Evolutionary conservation across 352 stramenopile species (phyloP), one percentile per base, ranked within the genome.

Genomic region (Phytophthora aleatoria): DNA sequence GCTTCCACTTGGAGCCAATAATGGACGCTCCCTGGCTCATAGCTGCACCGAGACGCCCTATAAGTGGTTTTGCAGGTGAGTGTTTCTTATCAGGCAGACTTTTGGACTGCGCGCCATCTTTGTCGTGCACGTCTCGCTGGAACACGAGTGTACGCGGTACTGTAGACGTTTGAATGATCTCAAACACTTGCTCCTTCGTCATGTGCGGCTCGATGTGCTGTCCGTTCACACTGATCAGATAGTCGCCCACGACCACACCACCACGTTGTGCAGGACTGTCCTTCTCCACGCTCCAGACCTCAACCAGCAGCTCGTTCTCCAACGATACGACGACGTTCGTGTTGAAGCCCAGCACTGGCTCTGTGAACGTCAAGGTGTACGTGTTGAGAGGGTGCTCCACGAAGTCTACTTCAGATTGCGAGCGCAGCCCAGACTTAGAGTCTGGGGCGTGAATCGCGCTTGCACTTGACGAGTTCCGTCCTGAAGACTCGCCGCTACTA

Each of bases 351-450:
- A 88, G 51, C 27, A 79, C 74, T 28, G 53, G 39, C 38, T 90
- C 79, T 3, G 69, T 77, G 57, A 90, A 92, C n/a, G 83, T 87
- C 50, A 90, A 70, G 11, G 73, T 76, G 61, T 81, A 92, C 48
- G 76, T 77, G 42, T 86, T 85, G 24, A 79, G 50, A 38, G 61
- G 61, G 6, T 70, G 48, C 13, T 81, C 69, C 42, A 71, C 35
- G 13, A 56, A 69, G 24, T 74, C 68, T 6, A 49, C 64, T 51
- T 66, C 64, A 33, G 73, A 84, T 45, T 77, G 68, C 27, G 78
- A 77, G 1, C 73, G 75, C 36, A 76, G 50, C 1, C 61, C 64
- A 16, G 50, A 39, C 41, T 67, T 68, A 3, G 38, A 13, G 27
- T 67, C 54, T 12, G 43, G 30, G 13, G 60, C 51, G 26, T 71